Evolutionary conservation across 768 basidiomycete species (phyloP).

Genomic region (Aureoboletus auriporus): DNA sequence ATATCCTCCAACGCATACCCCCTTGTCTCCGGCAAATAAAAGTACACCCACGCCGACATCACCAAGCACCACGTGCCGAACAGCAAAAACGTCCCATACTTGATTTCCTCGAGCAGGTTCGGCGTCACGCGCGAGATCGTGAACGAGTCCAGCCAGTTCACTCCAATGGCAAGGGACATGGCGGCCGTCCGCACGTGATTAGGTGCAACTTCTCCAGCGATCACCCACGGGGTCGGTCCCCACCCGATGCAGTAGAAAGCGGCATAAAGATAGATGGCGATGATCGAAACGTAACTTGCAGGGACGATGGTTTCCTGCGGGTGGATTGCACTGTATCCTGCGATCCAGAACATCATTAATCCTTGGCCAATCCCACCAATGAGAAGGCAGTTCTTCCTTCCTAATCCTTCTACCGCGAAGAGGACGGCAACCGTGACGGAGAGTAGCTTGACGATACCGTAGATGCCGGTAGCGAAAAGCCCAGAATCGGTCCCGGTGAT

Average conservation of each 20-base stretch:
- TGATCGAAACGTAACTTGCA: slow-evolving; percentile 36
- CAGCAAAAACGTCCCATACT: slow-evolving; percentile 31
- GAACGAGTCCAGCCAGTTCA: slow-evolving; percentile 36
- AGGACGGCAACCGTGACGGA: slow-evolving; percentile 37
- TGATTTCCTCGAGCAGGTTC: slow-evolving; percentile 31
- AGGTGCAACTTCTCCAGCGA: slow-evolving; percentile 35
- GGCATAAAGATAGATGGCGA: slow-evolving; percentile 36
- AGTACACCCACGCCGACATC: slow-evolving; percentile 33
- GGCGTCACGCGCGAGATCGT: slow-evolving; percentile 36
- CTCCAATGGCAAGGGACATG: slow-evolving; percentile 30
- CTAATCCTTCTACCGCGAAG: slow-evolving; percentile 45
- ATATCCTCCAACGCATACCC: slow-evolving; percentile 39
- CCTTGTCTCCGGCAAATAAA: slow-evolving; percentile 39
- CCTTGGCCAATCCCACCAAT: slow-evolving; percentile 48
- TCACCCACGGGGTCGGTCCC: slow-evolving; percentile 29
- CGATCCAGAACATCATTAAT: slow-evolving; percentile 36
- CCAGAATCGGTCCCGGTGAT: slow-evolving; percentile 39
- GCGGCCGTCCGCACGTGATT: slow-evolving; percentile 36
- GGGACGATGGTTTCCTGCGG: slow-evolving; percentile 24
- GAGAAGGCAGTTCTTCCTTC: slow-evolving; percentile 47
- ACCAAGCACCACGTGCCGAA: slow-evolving; percentile 31
- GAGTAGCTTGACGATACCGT: slow-evolving; percentile 39
- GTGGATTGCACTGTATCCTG: slow-evolving; percentile 32
- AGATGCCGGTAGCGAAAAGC: slow-evolving; percentile 48
- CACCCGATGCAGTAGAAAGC: slow-evolving; percentile 34